Conservation (phyloP, 257 asterid species). For the Anisodus acutangulus region DNA sequence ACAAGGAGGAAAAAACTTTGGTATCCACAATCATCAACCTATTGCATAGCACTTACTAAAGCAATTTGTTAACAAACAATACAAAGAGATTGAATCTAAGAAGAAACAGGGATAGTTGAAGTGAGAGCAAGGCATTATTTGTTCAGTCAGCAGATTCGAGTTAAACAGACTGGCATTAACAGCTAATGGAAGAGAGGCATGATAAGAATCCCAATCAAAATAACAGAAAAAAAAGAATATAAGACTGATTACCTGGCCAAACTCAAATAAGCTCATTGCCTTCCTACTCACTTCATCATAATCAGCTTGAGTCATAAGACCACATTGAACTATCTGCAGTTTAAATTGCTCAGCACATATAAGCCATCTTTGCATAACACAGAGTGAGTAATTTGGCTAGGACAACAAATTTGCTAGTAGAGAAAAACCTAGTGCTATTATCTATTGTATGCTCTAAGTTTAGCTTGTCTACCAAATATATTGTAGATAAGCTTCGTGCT, state of each 20-base stretch:
- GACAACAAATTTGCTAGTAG: not conserved
- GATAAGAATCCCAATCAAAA: not conserved
- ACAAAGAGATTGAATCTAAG: not conserved
- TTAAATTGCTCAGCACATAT: conserved; percentile 31
- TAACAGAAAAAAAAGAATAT: not conserved
- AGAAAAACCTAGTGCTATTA: not conserved
- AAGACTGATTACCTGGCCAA: conserved; percentile 71
- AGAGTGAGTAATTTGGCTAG: not conserved
- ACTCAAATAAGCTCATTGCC: conserved; percentile 78
- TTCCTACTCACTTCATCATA: conserved; percentile 74
- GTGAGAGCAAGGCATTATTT: not conserved
- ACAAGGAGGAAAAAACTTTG: not conserved
- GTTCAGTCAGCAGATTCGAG: not conserved
- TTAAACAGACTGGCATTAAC: not conserved
- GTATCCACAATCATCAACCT: not conserved
- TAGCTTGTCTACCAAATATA: not conserved
- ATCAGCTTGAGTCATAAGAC: conserved; percentile 83
- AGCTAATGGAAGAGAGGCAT: conserved; percentile 1
- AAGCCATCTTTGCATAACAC: not conserved
- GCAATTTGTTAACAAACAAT: not conserved
- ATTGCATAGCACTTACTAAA: not conserved
- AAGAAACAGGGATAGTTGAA: not conserved
- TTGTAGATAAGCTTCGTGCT: not conserved
- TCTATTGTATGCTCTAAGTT: not conserved
- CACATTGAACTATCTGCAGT: conserved; percentile 69